These are phyloP conservation scores for Azolla pinnata DNA, from an alignment of 75 land plant species.

Conservation along the genomic window DNA sequence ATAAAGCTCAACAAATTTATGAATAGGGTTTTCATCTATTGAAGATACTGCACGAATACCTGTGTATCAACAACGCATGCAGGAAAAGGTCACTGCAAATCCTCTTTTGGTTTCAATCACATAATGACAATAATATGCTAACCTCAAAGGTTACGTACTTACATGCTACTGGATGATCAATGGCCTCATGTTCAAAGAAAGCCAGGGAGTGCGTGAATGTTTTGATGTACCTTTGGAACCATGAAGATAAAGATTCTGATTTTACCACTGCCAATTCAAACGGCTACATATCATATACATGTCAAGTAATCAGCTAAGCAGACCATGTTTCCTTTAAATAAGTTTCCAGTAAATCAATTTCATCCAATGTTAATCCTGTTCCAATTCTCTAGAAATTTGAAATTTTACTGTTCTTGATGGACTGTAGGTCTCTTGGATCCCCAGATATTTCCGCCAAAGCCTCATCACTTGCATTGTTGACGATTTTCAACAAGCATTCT, in stretches of 20 bases:
- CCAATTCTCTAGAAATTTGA: not conserved
- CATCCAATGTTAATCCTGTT: not conserved
- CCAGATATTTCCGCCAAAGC: constrained; percentile 46
- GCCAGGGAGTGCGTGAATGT: constrained; percentile 58
- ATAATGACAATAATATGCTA: too few species aligned
- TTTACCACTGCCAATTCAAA: constrained; percentile 71
- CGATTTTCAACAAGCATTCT: constrained; percentile 49
- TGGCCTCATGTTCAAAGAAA: constrained; percentile 96
- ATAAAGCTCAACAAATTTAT: constrained; percentile 79
- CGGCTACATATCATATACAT: too few species aligned
- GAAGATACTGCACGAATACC: constrained; percentile 92
- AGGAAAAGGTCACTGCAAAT: too few species aligned
- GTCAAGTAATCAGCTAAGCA: not conserved
- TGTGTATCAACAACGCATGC: constrained; percentile 24
- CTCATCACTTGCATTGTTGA: constrained; percentile 51
- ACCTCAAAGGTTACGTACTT: too few species aligned
- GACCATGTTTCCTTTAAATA: not conserved
- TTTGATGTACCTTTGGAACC: constrained; percentile 77
- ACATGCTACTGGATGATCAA: constrained; percentile 99
- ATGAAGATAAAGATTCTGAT: constrained; percentile 51
- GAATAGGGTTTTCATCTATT: constrained; percentile 70
- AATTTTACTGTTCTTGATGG: constrained; percentile 40
- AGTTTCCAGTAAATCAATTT: too few species aligned
- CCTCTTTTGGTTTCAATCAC: too few species aligned
- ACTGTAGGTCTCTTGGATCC: constrained; percentile 42